These are phyloP conservation scores for Theileria annulata DNA, from an alignment of 169 alveolate species.

Conservation along the genomic window DNA sequence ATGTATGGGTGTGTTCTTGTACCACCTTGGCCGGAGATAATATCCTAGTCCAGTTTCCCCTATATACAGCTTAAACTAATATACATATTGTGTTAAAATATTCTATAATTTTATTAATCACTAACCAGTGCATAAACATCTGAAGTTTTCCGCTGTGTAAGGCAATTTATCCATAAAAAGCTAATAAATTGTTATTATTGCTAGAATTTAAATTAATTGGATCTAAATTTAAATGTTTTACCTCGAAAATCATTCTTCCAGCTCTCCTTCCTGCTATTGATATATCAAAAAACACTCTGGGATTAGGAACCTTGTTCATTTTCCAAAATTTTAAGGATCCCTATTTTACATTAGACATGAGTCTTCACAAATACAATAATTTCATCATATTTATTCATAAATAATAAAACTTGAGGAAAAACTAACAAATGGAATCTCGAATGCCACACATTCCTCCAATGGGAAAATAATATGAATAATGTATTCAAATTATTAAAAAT, in stretches of 20 bases:
- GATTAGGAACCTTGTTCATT: conserved; percentile 71
- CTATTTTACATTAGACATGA: background rate
- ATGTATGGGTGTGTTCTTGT: conserved; percentile 78
- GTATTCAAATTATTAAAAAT: background rate
- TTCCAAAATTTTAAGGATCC: background rate
- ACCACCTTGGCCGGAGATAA: conserved; percentile 83
- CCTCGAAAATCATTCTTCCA: conserved; percentile 80
- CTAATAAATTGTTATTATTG: conserved; percentile 36
- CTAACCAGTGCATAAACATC: conserved; percentile 88
- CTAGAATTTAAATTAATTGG: background rate
- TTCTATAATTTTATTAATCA: background rate
- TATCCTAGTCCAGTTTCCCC: conserved; percentile 85
- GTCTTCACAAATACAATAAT: background rate
- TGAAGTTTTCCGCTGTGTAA: conserved; percentile 85
- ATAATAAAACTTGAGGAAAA: background rate
- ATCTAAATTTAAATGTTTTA: conserved; percentile 1
- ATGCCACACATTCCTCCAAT: background rate
- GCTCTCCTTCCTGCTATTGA: conserved; percentile 80
- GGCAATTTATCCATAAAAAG: conserved; percentile 84
- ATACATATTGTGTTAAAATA: conserved; percentile 1
- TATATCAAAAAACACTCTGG: conserved; percentile 79
- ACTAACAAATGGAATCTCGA: background rate
- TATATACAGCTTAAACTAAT: background rate
- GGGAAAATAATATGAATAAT: background rate
- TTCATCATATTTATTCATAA: background rate